Conservation (phyloP, 202 grass and related monocot species). For the Hordeum pubiflorum region DNA sequence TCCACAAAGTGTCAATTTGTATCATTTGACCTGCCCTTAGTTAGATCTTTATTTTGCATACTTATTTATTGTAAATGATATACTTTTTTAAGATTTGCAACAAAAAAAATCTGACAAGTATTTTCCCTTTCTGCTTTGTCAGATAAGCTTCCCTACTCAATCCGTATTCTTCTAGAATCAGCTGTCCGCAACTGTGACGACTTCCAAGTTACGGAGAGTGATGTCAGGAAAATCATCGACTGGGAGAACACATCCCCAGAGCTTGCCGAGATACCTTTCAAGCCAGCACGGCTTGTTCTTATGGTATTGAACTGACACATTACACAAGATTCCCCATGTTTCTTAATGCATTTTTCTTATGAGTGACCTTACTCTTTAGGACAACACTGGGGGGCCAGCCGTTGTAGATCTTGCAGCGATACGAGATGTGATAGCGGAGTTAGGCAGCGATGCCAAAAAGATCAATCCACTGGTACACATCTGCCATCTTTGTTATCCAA, state of each 20-base stretch:
- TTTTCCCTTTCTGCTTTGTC: slow-evolving; percentile 22
- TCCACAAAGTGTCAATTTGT: too few species aligned
- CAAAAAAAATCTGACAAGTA: background rate
- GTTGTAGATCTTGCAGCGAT: slow-evolving; percentile 95
- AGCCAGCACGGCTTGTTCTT: slow-evolving; percentile 90
- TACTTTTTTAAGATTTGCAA: too few species aligned
- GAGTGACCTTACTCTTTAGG: slow-evolving; percentile 28
- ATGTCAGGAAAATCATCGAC: slow-evolving; percentile 92
- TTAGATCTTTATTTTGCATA: too few species aligned
- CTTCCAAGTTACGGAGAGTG: slow-evolving; percentile 71
- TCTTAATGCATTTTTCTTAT: slow-evolving; percentile 21
- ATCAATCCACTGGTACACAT: slow-evolving; percentile 76
- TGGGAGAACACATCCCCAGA: slow-evolving; percentile 89
- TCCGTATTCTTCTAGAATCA: slow-evolving; percentile 81
- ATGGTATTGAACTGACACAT: slow-evolving; percentile 43
- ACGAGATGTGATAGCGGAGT: slow-evolving; percentile 81
- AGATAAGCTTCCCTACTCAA: slow-evolving; percentile 87
- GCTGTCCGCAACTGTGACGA: slow-evolving; percentile 90
- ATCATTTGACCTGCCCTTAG: too few species aligned
- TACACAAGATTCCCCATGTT: background rate
- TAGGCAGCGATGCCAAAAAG: slow-evolving; percentile 84
- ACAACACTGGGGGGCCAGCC: slow-evolving; percentile 87
- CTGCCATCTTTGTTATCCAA: slow-evolving; percentile 3
- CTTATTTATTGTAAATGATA: background rate
- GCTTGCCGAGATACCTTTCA: slow-evolving; percentile 85